phyloP scores from a whole-genome alignment of 2,329 filamentous ascomycete genomes.

The Xylaria sp. region DNA sequence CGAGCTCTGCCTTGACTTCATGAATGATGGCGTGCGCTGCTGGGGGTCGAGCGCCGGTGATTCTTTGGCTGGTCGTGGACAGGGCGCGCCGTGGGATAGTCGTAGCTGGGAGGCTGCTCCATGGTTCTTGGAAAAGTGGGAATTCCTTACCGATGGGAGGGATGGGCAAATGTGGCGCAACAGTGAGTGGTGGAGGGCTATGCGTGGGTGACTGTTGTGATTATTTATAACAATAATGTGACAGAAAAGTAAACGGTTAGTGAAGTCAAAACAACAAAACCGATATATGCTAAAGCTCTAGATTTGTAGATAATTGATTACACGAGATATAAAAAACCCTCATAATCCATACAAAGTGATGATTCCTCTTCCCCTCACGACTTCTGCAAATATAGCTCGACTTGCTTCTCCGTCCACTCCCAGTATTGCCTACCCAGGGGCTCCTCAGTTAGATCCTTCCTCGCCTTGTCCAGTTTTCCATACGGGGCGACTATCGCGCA shows the following conservation, averaged over 20 bases:
- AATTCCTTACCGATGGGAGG: conserved; percentile 39
- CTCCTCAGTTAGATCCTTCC: conserved; percentile 49
- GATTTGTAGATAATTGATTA: neutral
- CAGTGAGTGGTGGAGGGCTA: conserved; percentile 44
- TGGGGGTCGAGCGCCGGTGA: conserved; percentile 39
- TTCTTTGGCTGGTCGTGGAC: conserved; percentile 28
- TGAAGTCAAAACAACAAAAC: neutral
- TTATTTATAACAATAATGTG: neutral
- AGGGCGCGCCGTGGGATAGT: conserved; percentile 45
- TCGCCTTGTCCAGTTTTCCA: conserved; percentile 50
- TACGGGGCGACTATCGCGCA: conserved; percentile 55
- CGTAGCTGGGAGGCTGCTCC: conserved; percentile 44
- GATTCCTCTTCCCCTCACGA: neutral
- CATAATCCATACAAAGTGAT: neutral
- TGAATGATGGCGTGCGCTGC: conserved; percentile 42
- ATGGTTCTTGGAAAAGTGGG: conserved; percentile 47
- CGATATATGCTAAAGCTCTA: neutral
- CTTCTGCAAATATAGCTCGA: conserved; percentile 40
- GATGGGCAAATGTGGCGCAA: conserved; percentile 43
- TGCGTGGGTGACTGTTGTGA: conserved; percentile 27
- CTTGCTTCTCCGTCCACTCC: conserved; percentile 56
- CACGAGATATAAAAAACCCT: neutral
- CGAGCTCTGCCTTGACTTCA: conserved; percentile 40
- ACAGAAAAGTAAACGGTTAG: neutral
- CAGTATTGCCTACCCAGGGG: conserved; percentile 51